Conservation (phyloP, 306 rosid species). For the Echinosophora koreensis region DNA sequence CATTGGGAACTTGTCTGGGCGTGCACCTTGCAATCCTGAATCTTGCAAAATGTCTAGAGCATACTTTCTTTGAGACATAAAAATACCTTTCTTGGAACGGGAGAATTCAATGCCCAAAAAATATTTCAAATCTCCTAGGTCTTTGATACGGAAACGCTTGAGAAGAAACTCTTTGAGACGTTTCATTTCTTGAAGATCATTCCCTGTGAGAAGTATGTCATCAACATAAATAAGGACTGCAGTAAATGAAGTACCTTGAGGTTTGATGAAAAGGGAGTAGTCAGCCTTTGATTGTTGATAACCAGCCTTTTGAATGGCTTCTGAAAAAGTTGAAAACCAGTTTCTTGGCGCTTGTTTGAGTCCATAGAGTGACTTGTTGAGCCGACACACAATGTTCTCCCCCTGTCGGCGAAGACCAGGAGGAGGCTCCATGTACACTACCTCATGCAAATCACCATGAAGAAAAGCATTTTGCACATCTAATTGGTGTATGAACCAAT, state of each 20-base stretch:
- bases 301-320: background rate
- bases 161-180: no score
- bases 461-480: no score
- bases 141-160: no score
- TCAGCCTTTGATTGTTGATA: background rate
- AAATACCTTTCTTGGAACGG: background rate
- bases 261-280: background rate
- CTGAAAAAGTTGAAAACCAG: background rate
- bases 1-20: no score
- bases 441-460: no score
- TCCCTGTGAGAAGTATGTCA: background rate
- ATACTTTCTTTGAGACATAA: constrained; percentile 4
- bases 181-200: background rate
- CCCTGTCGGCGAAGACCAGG: no score
- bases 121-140: background rate
- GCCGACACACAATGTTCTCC: background rate
- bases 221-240: background rate
- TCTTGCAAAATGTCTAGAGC: background rate
- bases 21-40: background rate
- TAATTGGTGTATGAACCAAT: no score
- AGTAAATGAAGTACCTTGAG: background rate
- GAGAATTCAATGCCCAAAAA: constrained; percentile 24
- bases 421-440: no score
- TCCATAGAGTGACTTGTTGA: background rate
- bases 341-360: background rate